A percentile compares a stretch with the other conserved stretches of the same genome.
Evolutionary conservation across 2,329 filamentous ascomycete genomes (phyloP).

Genomic region (Neonectria ditissima): DNA sequence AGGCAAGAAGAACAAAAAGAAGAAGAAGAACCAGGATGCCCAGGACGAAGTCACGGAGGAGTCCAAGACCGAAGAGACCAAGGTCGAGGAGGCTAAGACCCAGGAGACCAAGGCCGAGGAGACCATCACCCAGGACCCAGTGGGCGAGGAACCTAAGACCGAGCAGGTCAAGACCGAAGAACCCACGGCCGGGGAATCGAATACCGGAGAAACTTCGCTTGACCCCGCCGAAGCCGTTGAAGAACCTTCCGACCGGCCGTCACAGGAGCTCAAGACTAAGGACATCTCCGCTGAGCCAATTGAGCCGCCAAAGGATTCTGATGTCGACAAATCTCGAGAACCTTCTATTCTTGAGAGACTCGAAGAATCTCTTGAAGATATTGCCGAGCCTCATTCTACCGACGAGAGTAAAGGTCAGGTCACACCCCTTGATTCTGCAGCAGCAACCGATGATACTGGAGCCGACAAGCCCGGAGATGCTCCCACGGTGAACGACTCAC

Average conservation of each 20-base stretch:
- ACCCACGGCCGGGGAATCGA: background rate
- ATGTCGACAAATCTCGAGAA: conserved; percentile 3
- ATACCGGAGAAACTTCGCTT: background rate
- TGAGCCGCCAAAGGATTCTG: conserved; percentile 1
- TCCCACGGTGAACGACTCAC: conserved; percentile 1
- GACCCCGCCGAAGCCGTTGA: background rate
- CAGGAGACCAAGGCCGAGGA: conserved; percentile 7
- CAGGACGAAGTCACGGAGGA: conserved; percentile 4
- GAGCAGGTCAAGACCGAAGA: background rate
- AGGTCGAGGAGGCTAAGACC: conserved; percentile 6
- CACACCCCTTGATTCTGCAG: background rate
- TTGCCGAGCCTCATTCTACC: background rate
- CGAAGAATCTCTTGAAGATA: conserved; percentile 4
- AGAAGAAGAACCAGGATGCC: conserved; percentile 37
- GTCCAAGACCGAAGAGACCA: conserved; percentile 10
- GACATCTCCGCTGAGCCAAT: conserved; percentile 5
- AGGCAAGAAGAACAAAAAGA: conserved; percentile 52
- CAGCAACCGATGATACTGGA: background rate
- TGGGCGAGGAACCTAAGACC: conserved; percentile 5
- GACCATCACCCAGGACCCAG: background rate
- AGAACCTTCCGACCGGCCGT: background rate
- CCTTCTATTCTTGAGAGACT: conserved; percentile 7
- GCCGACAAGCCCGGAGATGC: background rate
- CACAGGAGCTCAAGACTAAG: conserved; percentile 35
- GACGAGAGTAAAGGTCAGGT: conserved; percentile 21